Base-by-base conservation (phyloP, 2,329 filamentous ascomycete genomes). In the Pseudonectria foliicola region DNA sequence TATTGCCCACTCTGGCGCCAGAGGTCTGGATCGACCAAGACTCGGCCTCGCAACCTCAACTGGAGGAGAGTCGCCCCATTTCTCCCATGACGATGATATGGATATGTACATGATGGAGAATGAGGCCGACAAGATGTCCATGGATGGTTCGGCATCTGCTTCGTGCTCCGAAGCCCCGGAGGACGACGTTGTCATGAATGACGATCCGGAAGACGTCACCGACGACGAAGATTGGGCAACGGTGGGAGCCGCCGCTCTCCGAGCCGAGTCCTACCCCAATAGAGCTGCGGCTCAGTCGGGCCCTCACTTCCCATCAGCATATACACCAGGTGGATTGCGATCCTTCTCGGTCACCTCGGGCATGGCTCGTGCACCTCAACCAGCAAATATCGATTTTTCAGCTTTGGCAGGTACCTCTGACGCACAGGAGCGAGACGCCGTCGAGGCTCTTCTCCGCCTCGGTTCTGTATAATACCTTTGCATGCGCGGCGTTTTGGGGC, bases 181-280 rank as follows among this genome's bases (percentile, higher is more conserved):
- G 35, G 81, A 84, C 39, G 74, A 80, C 40, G 70, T 77, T 42
- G 66, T 66, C 48, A 76, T 80, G 66, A 79, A 80, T 50, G 82
- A 86, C 49, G 83, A 93, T 54, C 78, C 85, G 41, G 81, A 84
- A 46, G 87, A 95, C 55, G 75, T 85, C 40, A 96, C 92, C 15
- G 92, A 96, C 56, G 87, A 95, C 56, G 90, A 96, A 62, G 89
- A 96, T 62, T 95, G 90, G 89, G 86, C 85, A 30, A 79, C 84
- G 34, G 83, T 95, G 43, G 90, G 88, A 35, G 86, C 89, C 21
- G 87, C 84, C 35, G 85, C 86, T 46, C 73, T 95, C 48, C 80
- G 89, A 45, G 75, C 76, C 39, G 71, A 73, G 31, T 81, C 77
- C 6, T 80, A 80, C 52, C 70, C 73, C 35, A 72, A 63, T 50